Conservation (phyloP, 163 green algal genomes). For the Volvox carteri region DNA sequence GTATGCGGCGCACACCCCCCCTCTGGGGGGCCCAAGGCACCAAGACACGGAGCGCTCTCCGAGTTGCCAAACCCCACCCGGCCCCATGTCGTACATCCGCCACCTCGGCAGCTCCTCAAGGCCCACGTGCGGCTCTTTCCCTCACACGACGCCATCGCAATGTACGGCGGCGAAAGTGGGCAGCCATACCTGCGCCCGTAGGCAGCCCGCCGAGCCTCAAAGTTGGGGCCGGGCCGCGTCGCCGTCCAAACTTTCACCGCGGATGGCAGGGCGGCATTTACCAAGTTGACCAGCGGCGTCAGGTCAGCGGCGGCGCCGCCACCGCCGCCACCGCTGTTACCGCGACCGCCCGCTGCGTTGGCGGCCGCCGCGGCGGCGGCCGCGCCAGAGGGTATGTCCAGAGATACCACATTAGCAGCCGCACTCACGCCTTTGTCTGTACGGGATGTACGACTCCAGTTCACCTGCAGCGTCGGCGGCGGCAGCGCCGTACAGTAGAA, state of each 20-base stretch:
- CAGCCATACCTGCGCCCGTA: constrained; percentile 63
- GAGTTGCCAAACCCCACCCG: too few species aligned
- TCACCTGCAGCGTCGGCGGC: constrained; percentile 68
- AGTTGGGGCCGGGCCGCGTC: constrained; percentile 78
- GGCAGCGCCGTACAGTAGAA: too few species aligned
- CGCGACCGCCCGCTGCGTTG: neutral
- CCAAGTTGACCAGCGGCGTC: neutral
- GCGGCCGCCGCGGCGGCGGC: neutral
- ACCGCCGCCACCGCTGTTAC: neutral
- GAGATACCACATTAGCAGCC: constrained; percentile 84
- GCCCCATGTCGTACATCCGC: too few species aligned
- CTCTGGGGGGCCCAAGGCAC: too few species aligned
- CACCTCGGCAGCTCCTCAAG: too few species aligned
- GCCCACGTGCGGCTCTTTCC: too few species aligned
- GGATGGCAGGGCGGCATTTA: constrained; percentile 74
- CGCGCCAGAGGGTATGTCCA: constrained; percentile 39
- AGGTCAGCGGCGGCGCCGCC: neutral
- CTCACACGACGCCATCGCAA: too few species aligned
- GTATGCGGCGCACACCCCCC: too few species aligned
- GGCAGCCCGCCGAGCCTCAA: constrained; percentile 87
- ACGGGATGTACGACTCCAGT: constrained; percentile 91
- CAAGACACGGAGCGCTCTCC: too few species aligned
- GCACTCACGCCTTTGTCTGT: constrained; percentile 98
- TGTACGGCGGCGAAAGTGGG: too few species aligned
- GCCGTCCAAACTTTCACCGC: constrained; percentile 84